Evolutionary conservation across 495 filamentous ascomycete species (phyloP).

Genomic region (Ramalina intermedia): DNA sequence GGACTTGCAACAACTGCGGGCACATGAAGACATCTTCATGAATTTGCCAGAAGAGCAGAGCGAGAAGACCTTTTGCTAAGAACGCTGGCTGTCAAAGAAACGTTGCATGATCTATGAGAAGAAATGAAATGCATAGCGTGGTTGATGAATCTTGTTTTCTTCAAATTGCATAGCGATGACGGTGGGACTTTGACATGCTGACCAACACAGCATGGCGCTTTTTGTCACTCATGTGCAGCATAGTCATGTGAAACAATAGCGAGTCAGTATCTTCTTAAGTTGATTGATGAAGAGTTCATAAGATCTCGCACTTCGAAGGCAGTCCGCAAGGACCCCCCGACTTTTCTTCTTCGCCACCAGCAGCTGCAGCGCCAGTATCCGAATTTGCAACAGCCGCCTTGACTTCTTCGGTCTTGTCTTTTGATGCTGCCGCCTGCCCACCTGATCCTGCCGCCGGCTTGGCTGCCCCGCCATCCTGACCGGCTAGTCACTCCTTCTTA

Average conservation of each 20-base stretch:
- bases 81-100: too few relatives aligned
- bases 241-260: background rate
- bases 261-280: background rate
- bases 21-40: slow-evolving; percentile 49
- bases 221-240: too few relatives aligned
- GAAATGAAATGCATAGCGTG: too few relatives aligned
- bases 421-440: background rate
- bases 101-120: too few relatives aligned
- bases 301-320: slow-evolving; percentile 50
- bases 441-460: background rate
- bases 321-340: slow-evolving; percentile 54
- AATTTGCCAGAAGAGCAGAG: background rate
- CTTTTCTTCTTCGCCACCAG: slow-evolving; percentile 11
- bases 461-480: slow-evolving; percentile 1
- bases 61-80: too few relatives aligned
- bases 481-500: slow-evolving; percentile 74
- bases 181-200: too few relatives aligned
- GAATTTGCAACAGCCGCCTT: background rate
- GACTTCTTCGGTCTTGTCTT: background rate
- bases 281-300: slow-evolving; percentile 20
- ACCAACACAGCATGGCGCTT: too few relatives aligned
- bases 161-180: too few relatives aligned
- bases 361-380: background rate
- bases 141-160: too few relatives aligned
- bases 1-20: slow-evolving; percentile 61